Percentiles rank a stretch among this genome's conserved stretches.
Evolutionary conservation across 371 early-diverging fungal species (phyloP).

Genomic region (Choanephora cucurbitarum): DNA sequence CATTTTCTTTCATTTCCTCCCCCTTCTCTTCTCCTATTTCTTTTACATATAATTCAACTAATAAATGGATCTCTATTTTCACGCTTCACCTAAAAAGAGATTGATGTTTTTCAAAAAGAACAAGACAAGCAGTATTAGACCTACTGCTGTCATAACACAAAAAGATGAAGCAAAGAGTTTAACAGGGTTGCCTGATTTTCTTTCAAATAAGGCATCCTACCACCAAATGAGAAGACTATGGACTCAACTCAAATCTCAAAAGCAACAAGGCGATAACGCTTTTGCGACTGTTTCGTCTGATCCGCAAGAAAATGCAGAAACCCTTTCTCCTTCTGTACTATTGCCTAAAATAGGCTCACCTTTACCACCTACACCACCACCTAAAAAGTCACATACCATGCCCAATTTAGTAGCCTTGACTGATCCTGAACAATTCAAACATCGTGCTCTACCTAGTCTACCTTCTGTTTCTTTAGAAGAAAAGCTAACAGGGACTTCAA

Average conservation of each 20-base stretch:
- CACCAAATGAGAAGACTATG: slow-evolving; percentile 14
- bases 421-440: background rate
- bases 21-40: background rate
- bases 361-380: slow-evolving; percentile 12
- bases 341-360: background rate
- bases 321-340: background rate
- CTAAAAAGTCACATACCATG: slow-evolving; percentile 20
- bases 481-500: slow-evolving; percentile 4
- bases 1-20: background rate
- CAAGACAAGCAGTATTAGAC: slow-evolving; percentile 1
- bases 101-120: slow-evolving; percentile 7
- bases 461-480: slow-evolving; percentile 8
- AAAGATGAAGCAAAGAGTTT: background rate
- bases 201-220: slow-evolving; percentile 2
- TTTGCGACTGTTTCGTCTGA: slow-evolving; percentile 11
- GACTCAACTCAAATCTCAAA: slow-evolving; percentile 8
- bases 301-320: slow-evolving; percentile 10
- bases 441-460: slow-evolving; percentile 17
- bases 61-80: slow-evolving; percentile 23
- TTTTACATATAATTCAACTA: background rate
- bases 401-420: slow-evolving; percentile 6
- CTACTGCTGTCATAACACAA: background rate
- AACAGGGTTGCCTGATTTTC: background rate
- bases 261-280: background rate
- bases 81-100: slow-evolving; percentile 15